These are phyloP conservation scores for Neurospora intermedia DNA, from an alignment of 495 filamentous ascomycete species.

Conservation along the genomic window DNA sequence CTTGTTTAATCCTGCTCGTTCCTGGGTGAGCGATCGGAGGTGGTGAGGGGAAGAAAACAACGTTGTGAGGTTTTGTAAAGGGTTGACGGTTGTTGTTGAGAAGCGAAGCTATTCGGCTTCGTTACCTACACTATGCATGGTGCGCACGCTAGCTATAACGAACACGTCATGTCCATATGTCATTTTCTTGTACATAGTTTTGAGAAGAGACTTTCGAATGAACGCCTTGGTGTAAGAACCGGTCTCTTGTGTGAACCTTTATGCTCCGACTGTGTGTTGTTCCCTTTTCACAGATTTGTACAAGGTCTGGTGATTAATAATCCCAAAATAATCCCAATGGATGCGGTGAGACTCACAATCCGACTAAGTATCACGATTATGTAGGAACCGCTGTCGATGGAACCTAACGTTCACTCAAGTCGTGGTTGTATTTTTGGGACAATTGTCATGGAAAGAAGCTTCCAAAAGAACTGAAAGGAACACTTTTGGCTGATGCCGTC, in stretches of 20 bases:
- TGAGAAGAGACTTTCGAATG: neutral
- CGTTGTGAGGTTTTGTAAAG: neutral
- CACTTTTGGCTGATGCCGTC: neutral
- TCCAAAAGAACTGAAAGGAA: neutral
- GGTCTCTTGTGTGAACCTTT: neutral
- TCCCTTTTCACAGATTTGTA: neutral
- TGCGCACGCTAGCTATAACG: neutral
- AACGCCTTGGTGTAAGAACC: neutral
- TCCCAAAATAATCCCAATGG: neutral
- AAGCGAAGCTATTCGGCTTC: neutral
- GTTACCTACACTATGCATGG: neutral
- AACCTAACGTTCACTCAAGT: neutral
- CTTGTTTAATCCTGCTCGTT: neutral
- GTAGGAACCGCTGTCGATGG: neutral
- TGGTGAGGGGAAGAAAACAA: neutral
- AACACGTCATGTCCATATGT: neutral
- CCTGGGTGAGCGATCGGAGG: neutral
- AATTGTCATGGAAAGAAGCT: neutral
- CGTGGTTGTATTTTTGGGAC: neutral
- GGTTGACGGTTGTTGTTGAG: neutral
- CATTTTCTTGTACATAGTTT: neutral
- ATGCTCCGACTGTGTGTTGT: neutral
- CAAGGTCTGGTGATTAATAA: neutral
- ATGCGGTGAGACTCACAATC: neutral
- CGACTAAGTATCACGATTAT: neutral